A percentile compares a stretch with the other conserved stretches of the same genome.
Evolutionary conservation across 2,329 filamentous ascomycete genomes (phyloP).

Genomic region (Arthrobotrys pseudoclavata): DNA sequence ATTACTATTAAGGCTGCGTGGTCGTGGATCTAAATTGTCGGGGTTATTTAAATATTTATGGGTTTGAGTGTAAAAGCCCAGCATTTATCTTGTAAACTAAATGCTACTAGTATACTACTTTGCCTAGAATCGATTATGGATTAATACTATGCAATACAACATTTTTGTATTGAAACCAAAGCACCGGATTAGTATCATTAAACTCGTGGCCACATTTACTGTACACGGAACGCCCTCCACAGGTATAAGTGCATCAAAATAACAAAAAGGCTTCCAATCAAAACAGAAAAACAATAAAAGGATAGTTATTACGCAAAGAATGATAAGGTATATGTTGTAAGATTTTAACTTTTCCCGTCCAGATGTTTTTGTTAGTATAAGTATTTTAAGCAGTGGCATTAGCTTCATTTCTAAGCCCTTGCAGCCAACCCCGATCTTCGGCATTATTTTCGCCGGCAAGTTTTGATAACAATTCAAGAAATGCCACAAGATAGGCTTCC

Average conservation of each 20-base stretch:
- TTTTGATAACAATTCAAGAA: constrained; percentile 55
- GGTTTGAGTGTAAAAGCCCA: not conserved
- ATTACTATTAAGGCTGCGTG: constrained; percentile 32
- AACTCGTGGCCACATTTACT: constrained; percentile 56
- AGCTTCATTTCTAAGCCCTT: constrained; percentile 54
- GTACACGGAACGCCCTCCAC: constrained; percentile 56
- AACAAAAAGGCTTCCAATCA: constrained; percentile 21
- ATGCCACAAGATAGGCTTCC: constrained; percentile 59
- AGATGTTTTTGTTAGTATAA: constrained; percentile 11
- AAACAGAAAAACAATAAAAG: constrained; percentile 5
- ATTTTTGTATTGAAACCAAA: constrained; percentile 14
- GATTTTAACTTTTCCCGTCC: constrained; percentile 50
- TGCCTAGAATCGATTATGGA: not conserved
- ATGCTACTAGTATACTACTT: no score
- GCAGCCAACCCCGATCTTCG: constrained; percentile 55
- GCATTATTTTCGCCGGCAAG: constrained; percentile 58
- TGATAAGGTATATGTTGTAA: constrained; percentile 19
- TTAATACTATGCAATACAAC: not conserved
- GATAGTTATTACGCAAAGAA: constrained; percentile 46
- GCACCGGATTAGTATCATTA: constrained; percentile 37
- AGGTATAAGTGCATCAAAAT: constrained; percentile 32
- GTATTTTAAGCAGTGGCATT: constrained; percentile 27
- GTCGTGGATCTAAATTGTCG: constrained; percentile 39
- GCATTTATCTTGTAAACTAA: no score
- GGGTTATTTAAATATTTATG: not conserved